Evolutionary conservation across 202 grass and related monocot species (phyloP).

Genomic region (Tripidium arundinaceum): DNA sequence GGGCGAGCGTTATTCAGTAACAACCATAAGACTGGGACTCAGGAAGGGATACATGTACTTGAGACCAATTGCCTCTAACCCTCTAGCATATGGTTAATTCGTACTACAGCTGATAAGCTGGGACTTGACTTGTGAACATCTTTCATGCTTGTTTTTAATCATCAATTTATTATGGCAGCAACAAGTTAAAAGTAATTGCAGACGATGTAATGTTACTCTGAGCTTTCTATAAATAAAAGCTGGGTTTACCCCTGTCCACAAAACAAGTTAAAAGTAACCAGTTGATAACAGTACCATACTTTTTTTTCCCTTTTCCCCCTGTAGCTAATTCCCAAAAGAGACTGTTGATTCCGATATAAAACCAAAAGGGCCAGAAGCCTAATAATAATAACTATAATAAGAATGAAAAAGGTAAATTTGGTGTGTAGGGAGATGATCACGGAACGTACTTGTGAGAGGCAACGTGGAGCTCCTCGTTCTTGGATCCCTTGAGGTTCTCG

Average conservation of each 20-base stretch:
- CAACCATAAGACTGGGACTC: neutral
- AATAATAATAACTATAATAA: neutral
- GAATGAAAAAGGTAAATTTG: neutral
- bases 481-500: constrained; percentile 90
- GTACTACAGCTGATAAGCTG: neutral
- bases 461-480: constrained; percentile 87
- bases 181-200: neutral
- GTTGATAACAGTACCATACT: neutral
- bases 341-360: neutral
- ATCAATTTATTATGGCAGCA: neutral
- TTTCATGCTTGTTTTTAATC: neutral
- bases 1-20: neutral
- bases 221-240: too few species aligned
- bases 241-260: too few species aligned
- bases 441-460: constrained; percentile 81
- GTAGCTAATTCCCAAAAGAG: neutral
- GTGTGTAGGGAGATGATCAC: too few species aligned
- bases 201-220: too few species aligned
- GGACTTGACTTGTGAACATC: neutral
- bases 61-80: neutral
- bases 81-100: neutral
- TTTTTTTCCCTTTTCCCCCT: too few species aligned
- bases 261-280: neutral
- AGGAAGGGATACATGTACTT: neutral
- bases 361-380: neutral